phyloP scores from a whole-genome alignment of 768 basidiomycete species.

The Melanogaster broomeanus region DNA sequence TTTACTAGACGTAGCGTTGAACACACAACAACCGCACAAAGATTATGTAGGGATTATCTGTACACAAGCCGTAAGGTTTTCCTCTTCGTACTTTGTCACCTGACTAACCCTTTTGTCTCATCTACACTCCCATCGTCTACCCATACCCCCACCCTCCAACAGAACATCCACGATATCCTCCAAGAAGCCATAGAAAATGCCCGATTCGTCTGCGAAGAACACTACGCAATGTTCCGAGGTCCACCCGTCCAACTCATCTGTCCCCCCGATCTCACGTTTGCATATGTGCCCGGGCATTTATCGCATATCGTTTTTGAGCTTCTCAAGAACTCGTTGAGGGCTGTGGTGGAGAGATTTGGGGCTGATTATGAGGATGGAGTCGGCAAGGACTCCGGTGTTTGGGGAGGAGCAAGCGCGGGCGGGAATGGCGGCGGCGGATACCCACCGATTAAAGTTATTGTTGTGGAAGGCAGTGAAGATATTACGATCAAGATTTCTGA shows the following conservation, averaged over 20 bases:
- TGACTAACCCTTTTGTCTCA: no score
- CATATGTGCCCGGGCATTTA: conserved; percentile 96
- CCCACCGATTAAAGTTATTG: conserved; percentile 46
- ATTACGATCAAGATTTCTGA: conserved; percentile 99
- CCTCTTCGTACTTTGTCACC: neutral
- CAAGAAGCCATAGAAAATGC: conserved; percentile 99
- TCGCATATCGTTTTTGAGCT: conserved; percentile 97
- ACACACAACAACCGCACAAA: conserved; percentile 84
- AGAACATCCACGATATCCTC: conserved; percentile 97
- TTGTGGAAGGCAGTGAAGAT: conserved; percentile 96
- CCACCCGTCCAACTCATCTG: conserved; percentile 97
- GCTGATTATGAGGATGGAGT: conserved; percentile 65
- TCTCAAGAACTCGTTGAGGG: conserved; percentile 95
- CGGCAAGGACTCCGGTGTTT: conserved; percentile 6
- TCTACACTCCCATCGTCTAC: neutral
- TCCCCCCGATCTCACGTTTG: conserved; percentile 79
- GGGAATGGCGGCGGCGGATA: conserved; percentile 17
- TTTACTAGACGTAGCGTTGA: conserved; percentile 83
- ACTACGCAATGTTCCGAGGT: conserved; percentile 93
- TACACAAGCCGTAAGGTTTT: conserved; percentile 70
- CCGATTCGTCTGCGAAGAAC: conserved; percentile 91
- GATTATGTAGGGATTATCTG: conserved; percentile 98
- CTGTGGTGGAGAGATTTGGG: conserved; percentile 92
- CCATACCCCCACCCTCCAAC: neutral
- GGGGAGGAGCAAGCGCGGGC: neutral